Base-by-base conservation (phyloP, 352 stramenopile genomes). In the Albugo laibachii region DNA sequence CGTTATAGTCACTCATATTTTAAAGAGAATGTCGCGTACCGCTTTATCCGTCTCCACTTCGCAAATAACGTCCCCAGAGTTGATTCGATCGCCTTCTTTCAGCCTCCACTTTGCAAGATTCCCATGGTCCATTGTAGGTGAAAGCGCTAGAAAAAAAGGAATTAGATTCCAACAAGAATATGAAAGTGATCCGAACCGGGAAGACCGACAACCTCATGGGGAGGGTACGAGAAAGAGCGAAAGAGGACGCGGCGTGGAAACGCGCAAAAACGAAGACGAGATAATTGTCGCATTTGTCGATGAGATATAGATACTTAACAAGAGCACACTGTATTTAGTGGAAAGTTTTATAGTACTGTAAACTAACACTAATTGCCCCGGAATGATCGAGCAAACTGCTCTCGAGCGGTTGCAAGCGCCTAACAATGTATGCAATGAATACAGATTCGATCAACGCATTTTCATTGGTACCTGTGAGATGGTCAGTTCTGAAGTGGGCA, bases 21-120 rank as follows among this genome's bases (percentile, higher is more conserved):
- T 8, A 10, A 24, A 10, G 20, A 3, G 16, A 3, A 19, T 43
- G 1, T 16, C 10, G 56, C 60, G 31, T 47, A 68, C 93, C 12
- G 95, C 95, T 75, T 99, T 99, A 74, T 99, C 95, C 1, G 95
- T 99, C 66, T 99, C 94, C 49, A 99, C 95, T 54, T 96, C 76
- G 62, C 87, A 96, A 49, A 98, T 81, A 31, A 97, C 85, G 61
- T 97, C 88, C 20, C 93, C 93, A 0, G 93, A 82, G 18, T 54
- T 63, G 62, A 98, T 97, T 21, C 65, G 66, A 36, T 96, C 82
- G 24, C 93, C 94, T 52, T 96, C 85, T 62, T 94, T 91, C 48
- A 76, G 49, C 57, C 86, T 88, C 93, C 94, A 98, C 63, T 91
- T 89, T 38, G 92, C 78, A 45, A 99, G 84, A 54, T 84, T 96